Evolutionary conservation across 73 alveolate species (phyloP).

Genomic region (Paramecium primaurelia): DNA sequence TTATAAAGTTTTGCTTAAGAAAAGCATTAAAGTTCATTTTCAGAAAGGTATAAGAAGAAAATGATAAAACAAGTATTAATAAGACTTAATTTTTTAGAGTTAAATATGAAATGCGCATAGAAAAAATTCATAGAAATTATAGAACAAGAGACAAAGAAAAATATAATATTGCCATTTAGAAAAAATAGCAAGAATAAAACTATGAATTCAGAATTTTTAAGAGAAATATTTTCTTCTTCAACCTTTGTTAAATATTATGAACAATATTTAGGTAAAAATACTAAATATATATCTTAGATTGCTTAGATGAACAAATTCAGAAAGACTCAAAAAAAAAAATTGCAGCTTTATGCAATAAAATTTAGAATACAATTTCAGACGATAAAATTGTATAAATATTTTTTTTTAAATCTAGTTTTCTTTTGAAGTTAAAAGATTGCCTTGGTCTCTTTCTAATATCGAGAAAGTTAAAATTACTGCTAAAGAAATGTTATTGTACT

Average conservation of each 20-base stretch:
- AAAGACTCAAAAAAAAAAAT: background rate
- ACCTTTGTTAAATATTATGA: background rate
- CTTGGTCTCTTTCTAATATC: background rate
- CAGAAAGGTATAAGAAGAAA: background rate
- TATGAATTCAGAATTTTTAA: conserved; percentile 7
- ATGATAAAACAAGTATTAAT: background rate
- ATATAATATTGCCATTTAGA: background rate
- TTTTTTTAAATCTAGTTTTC: background rate
- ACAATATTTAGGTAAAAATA: background rate
- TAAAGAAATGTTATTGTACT: background rate
- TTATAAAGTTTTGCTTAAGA: background rate
- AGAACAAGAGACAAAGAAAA: background rate
- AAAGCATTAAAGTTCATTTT: background rate
- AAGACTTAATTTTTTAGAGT: background rate
- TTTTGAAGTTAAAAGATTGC: background rate
- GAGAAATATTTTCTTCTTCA: background rate
- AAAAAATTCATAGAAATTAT: background rate
- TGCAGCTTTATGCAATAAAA: background rate
- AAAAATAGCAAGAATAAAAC: background rate
- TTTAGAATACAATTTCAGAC: background rate
- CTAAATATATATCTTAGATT: background rate
- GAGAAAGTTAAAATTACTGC: background rate
- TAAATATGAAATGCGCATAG: background rate
- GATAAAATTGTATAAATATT: background rate
- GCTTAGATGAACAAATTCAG: background rate